Conservation (phyloP, 108 stramenopile species). For the Nitzschia sp. region DNA sequence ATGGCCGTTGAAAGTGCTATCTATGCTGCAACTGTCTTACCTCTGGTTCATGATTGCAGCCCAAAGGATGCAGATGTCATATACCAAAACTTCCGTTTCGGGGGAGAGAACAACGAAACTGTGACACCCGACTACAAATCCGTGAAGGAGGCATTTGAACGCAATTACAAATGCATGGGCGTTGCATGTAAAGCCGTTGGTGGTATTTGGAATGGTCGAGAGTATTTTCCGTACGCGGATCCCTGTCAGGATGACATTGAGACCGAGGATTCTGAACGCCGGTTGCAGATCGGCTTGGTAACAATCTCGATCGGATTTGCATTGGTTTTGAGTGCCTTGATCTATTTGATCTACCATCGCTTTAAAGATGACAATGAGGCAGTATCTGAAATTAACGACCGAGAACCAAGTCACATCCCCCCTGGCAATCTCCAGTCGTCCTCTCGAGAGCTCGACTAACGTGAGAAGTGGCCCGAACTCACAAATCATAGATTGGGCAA, state of each 20-base stretch:
- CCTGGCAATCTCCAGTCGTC: not conserved
- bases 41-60: constrained; percentile 44
- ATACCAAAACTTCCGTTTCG: constrained; percentile 51
- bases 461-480: not conserved
- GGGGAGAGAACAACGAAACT: constrained; percentile 18
- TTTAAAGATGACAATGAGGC: not conserved
- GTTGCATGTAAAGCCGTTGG: constrained; percentile 64
- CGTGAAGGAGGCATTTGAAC: constrained; percentile 62
- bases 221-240: constrained; percentile 8
- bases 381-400: not conserved
- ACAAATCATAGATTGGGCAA: not conserved
- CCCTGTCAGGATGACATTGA: constrained; percentile 11
- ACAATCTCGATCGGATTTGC: too few species aligned
- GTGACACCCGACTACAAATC: constrained; percentile 26
- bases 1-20: constrained; percentile 42
- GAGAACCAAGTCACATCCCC: not conserved
- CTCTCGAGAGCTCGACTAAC: not conserved
- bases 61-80: constrained; percentile 46
- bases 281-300: not conserved
- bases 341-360: not conserved
- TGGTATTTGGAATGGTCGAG: constrained; percentile 40
- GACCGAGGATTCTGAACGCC: not conserved
- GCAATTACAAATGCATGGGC: constrained; percentile 52
- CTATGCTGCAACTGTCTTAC: constrained; percentile 61
- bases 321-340: not conserved